phyloP scores from a whole-genome alignment of 108 stramenopile genomes.

The Cyclotella choctawhatcheeana region DNA sequence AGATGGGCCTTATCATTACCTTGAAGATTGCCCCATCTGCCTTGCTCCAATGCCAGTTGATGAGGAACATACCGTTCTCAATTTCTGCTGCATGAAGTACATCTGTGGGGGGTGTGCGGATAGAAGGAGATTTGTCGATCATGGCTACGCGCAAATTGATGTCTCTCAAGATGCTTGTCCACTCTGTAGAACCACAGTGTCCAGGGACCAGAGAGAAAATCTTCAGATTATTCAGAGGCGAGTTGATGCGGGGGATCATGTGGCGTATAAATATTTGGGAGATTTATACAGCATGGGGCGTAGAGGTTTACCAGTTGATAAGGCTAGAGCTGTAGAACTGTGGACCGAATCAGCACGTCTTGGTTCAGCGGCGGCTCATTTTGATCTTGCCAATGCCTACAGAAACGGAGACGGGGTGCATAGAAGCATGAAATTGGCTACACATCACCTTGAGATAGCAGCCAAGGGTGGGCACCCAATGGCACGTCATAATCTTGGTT shows the following conservation, averaged over 20 bases:
- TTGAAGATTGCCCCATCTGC: too few relatives aligned
- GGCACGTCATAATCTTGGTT: not conserved
- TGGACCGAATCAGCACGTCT: not conserved
- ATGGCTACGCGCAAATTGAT: too few relatives aligned
- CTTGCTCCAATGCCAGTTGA: too few relatives aligned
- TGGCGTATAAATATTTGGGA: not conserved
- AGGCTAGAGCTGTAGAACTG: not conserved
- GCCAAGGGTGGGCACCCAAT: not conserved
- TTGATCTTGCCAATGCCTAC: not conserved
- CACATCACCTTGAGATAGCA: not conserved
- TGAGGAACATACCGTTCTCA: too few relatives aligned
- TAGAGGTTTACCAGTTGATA: not conserved
- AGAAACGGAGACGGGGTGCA: not conserved
- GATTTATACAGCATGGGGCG: not conserved
- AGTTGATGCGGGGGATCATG: not conserved
- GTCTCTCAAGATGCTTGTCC: not conserved
- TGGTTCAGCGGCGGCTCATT: not conserved
- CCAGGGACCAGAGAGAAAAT: not conserved
- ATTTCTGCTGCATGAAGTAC: too few relatives aligned
- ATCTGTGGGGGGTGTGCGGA: too few relatives aligned
- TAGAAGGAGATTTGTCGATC: too few relatives aligned
- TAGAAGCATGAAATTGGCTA: not conserved
- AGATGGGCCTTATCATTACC: too few relatives aligned
- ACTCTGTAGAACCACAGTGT: not conserved
- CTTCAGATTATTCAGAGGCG: not conserved